phyloP scores from a whole-genome alignment of 2,329 filamentous ascomycete species.

The Fusarium sp. region DNA sequence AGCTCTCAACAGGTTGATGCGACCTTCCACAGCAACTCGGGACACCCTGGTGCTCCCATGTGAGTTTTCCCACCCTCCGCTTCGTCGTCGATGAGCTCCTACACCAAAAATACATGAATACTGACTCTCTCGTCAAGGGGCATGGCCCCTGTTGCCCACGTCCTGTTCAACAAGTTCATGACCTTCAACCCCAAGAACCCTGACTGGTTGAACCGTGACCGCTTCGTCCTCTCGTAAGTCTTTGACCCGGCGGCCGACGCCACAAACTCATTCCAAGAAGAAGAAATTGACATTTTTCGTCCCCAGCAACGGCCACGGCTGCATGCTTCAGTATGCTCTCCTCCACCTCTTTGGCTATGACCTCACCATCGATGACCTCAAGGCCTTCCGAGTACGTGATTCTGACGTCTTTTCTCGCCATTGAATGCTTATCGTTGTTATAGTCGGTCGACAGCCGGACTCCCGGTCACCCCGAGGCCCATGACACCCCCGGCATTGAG shows the following conservation, averaged over 20 bases:
- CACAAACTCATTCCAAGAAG: background rate
- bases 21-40: slow-evolving; percentile 94
- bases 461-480: slow-evolving; percentile 94
- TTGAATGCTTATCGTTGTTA: slow-evolving; percentile 17
- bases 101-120: slow-evolving; percentile 23
- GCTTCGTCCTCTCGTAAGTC: slow-evolving; percentile 98
- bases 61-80: slow-evolving; percentile 53
- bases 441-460: slow-evolving; percentile 78
- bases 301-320: slow-evolving; percentile 93
- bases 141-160: slow-evolving; percentile 95
- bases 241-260: background rate
- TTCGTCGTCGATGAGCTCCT: slow-evolving; percentile 23
- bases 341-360: slow-evolving; percentile 96
- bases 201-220: slow-evolving; percentile 95
- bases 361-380: slow-evolving; percentile 89
- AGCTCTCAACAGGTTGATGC: slow-evolving; percentile 84
- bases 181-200: slow-evolving; percentile 99
- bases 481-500: slow-evolving; percentile 96
- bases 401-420: background rate
- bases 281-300: slow-evolving; percentile 29
- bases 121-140: slow-evolving; percentile 63
- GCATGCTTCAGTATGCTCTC: slow-evolving; percentile 99
- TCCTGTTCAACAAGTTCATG: slow-evolving; percentile 99
- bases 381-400: slow-evolving; percentile 91
- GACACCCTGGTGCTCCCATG: slow-evolving; percentile 99